These are phyloP conservation scores for Zelopaecilomyces penicillatus DNA, from an alignment of 2,329 filamentous ascomycete genomes.

Conservation along the genomic window DNA sequence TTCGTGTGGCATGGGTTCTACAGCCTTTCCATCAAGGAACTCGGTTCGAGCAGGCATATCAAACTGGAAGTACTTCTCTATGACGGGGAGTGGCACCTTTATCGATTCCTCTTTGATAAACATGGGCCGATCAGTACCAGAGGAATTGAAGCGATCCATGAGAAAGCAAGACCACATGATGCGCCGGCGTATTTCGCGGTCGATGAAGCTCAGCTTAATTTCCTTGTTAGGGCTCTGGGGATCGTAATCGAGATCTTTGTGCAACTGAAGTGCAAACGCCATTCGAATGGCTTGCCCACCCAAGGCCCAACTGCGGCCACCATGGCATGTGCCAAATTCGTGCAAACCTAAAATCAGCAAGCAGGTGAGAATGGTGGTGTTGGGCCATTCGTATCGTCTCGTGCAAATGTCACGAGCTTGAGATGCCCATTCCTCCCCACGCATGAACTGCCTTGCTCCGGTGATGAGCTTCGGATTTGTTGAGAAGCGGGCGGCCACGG, in stretches of 20 bases:
- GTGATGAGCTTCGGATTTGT: conserved; percentile 72
- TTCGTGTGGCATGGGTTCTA: conserved; percentile 52
- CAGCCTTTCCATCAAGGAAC: conserved; percentile 63
- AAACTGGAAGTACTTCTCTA: conserved; percentile 81
- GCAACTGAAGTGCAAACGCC: conserved; percentile 91
- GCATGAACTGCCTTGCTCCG: conserved; percentile 66
- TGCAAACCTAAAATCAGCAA: conserved; percentile 83
- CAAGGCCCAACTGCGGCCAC: conserved; percentile 90
- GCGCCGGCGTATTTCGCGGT: conserved; percentile 82
- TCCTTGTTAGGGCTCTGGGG: conserved; percentile 55
- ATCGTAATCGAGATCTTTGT: conserved; percentile 82
- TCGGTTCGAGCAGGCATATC: conserved; percentile 87
- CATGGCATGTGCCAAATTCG: conserved; percentile 95
- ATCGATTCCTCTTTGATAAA: conserved; percentile 87
- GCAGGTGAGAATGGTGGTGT: conserved; percentile 90
- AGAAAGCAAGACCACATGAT: conserved; percentile 98
- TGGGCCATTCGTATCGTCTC: conserved; percentile 85
- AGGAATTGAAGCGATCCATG: conserved; percentile 97
- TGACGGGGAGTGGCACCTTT: conserved; percentile 82
- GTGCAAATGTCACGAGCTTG: conserved; percentile 81
- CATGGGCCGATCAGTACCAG: conserved; percentile 82
- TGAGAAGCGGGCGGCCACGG: conserved; percentile 90
- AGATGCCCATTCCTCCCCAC: conserved; percentile 85
- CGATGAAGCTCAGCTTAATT: conserved; percentile 73
- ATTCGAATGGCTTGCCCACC: conserved; percentile 92